Evolutionary conservation across 2,329 filamentous ascomycete genomes (phyloP).

Genomic region (Paraphoma chrysanthemicola): DNA sequence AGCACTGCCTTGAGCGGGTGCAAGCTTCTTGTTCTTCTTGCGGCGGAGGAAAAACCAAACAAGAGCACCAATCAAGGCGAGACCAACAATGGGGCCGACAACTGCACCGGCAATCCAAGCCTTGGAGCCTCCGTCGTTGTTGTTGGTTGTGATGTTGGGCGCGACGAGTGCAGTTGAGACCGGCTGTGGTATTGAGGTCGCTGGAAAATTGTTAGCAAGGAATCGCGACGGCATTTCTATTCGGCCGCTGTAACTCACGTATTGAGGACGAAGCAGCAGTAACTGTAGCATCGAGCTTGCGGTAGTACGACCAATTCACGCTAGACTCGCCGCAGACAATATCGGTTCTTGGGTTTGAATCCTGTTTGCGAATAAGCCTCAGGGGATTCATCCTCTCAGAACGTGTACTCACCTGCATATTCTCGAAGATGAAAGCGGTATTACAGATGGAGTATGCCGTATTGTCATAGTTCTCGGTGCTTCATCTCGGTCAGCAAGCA

Average conservation of each 20-base stretch:
- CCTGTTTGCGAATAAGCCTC: neutral
- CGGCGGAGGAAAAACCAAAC: conserved; percentile 25
- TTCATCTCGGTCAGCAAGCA: conserved; percentile 7
- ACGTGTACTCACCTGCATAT: conserved; percentile 4
- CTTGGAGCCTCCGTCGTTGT: conserved; percentile 12
- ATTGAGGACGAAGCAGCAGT: conserved; percentile 11
- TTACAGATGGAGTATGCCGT: conserved; percentile 27
- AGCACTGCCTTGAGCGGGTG: conserved; percentile 13
- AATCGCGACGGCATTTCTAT: no score
- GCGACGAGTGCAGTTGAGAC: neutral
- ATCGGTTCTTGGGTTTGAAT: conserved; percentile 29
- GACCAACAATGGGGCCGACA: conserved; percentile 28
- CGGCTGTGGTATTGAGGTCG: conserved; percentile 4
- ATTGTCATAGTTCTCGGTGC: conserved; percentile 34
- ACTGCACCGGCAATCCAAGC: conserved; percentile 42
- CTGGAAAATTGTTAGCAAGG: neutral
- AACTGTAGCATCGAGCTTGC: conserved; percentile 18
- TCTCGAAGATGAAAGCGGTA: conserved; percentile 33
- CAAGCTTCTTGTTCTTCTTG: conserved; percentile 23
- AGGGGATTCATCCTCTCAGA: no score
- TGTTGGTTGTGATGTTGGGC: neutral
- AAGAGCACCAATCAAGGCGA: conserved; percentile 24
- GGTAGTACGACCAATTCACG: conserved; percentile 32
- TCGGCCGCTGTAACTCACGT: neutral
- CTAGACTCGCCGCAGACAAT: conserved; percentile 30